Evolutionary conservation across 306 rosid species (phyloP), one percentile per base, ranked within the genome.

Genomic region (Luffa acutangula): DNA sequence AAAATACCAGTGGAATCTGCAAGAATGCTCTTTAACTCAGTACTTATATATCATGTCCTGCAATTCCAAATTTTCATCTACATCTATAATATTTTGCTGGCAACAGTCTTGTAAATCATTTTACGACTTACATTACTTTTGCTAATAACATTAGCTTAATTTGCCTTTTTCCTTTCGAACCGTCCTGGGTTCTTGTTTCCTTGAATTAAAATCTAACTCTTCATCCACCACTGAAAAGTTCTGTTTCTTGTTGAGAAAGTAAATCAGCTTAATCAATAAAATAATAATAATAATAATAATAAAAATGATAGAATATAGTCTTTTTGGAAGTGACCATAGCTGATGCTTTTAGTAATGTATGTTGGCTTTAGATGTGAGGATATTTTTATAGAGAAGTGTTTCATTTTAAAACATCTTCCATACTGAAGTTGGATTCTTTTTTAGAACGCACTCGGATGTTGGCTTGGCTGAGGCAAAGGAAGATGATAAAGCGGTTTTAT

Each of bases 381-480:
- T 43, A 4, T 4, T 21, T 4, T 20, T 10, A 25, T 7, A 12
- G 43, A 72, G 31, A 31, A 25, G 18, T 48, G 3, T 1, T 25
- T 72, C n/a, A 46, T 71, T 21, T 11, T 17, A 9, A 7, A 7
- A 48, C 41, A 41, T 74, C 25, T 65, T 78, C 31, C 85, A 86
- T 21, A 84, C 41, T 75, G 76, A 65, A 79, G 13, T 77, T 84
- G 17, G 52, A 86, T 51, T 46, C 75, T 78, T 3, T 78, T 51
- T 71, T 85, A 92, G 93, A 83, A 89, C 97, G 85, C 86, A 63
- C 48, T 92, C 97, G n/a, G 96, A 92, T 51, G 83, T 85, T 71
- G 86, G 74, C 80, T 89, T 92, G 77, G 97, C 78, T 82, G 97
- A 89, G 82, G 90, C 81, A 72, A 46, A 72, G 21, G 97, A 95